Conservation (phyloP, 306 rosid species). For the Casuarina equisetifolia region DNA sequence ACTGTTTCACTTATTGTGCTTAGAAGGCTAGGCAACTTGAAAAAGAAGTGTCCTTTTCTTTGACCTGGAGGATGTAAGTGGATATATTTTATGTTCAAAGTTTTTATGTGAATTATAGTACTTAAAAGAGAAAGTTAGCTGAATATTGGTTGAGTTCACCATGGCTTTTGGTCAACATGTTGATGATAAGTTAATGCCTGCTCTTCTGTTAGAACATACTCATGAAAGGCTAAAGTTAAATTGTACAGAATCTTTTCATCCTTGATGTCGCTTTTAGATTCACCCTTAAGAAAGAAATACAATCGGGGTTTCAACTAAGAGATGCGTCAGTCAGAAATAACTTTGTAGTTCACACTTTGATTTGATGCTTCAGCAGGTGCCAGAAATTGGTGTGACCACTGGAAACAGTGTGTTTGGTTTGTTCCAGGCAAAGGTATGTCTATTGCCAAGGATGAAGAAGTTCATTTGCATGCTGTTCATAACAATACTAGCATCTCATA, state of each 20-base stretch:
- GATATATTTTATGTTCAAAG: not conserved
- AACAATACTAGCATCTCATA: conserved; percentile 64
- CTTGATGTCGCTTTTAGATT: not conserved
- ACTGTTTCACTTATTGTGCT: not conserved
- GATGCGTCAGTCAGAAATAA: not conserved
- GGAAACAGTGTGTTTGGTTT: conserved; percentile 99
- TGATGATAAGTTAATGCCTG: not conserved
- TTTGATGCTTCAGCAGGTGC: conserved; percentile 52
- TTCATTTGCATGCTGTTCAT: conserved; percentile 60
- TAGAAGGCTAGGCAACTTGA: not conserved
- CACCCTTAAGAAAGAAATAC: not conserved
- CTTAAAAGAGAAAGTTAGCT: not conserved
- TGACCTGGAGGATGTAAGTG: not conserved
- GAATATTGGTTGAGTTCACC: not conserved
- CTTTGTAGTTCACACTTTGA: conserved; percentile 4
- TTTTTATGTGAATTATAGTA: not conserved
- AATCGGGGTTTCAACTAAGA: not conserved
- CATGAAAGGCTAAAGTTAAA: not conserved
- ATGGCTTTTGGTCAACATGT: not conserved
- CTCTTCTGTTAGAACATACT: not conserved
- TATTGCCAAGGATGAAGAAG: conserved; percentile 50
- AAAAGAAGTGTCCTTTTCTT: not conserved
- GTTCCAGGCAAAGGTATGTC: conserved; percentile 70
- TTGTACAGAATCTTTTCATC: not conserved
- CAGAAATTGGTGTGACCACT: conserved; percentile 88